Percentiles rank a stretch among this genome's conserved stretches.
Conservation (phyloP, 805 yeast genomes). For the Metschnikowia hibisci region DNA sequence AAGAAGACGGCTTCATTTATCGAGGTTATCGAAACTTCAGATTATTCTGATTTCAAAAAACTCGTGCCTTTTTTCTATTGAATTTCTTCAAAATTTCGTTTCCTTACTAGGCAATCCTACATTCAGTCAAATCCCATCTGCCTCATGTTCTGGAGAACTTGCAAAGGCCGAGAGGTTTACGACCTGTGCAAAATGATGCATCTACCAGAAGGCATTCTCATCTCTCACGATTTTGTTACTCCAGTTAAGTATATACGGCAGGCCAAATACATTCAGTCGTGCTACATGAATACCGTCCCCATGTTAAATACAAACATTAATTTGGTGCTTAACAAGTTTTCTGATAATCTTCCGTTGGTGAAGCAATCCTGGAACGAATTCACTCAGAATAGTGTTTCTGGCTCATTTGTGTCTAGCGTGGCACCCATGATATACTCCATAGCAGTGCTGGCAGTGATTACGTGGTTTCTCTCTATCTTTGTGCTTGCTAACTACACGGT, state of each 20-base stretch:
- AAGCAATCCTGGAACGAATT: slow-evolving; percentile 47
- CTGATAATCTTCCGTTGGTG: slow-evolving; percentile 41
- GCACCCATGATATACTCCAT: slow-evolving; percentile 61
- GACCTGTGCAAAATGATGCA: slow-evolving; percentile 30
- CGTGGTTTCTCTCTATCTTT: slow-evolving; percentile 58
- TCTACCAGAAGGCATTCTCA: slow-evolving; percentile 33
- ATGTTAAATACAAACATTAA: slow-evolving; percentile 39
- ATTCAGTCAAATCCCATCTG: neutral
- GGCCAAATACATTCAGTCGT: slow-evolving; percentile 29
- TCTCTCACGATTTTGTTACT: slow-evolving; percentile 23
- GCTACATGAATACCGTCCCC: slow-evolving; percentile 31
- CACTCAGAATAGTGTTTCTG: slow-evolving; percentile 27
- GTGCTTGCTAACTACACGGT: slow-evolving; percentile 63
- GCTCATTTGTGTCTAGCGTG: slow-evolving; percentile 51
- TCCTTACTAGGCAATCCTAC: no score
- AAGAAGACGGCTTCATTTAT: no score
- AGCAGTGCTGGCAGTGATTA: slow-evolving; percentile 61
- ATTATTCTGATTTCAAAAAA: no score
- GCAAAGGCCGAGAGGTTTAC: slow-evolving; percentile 20
- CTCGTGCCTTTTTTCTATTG: no score
- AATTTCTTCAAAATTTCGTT: no score
- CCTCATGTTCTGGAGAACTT: slow-evolving; percentile 35
- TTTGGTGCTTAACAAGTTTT: slow-evolving; percentile 23
- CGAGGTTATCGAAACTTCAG: no score
- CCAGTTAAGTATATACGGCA: slow-evolving; percentile 22